Base-by-base conservation (phyloP, 768 basidiomycete genomes). In the Termitomyces titanicus region DNA sequence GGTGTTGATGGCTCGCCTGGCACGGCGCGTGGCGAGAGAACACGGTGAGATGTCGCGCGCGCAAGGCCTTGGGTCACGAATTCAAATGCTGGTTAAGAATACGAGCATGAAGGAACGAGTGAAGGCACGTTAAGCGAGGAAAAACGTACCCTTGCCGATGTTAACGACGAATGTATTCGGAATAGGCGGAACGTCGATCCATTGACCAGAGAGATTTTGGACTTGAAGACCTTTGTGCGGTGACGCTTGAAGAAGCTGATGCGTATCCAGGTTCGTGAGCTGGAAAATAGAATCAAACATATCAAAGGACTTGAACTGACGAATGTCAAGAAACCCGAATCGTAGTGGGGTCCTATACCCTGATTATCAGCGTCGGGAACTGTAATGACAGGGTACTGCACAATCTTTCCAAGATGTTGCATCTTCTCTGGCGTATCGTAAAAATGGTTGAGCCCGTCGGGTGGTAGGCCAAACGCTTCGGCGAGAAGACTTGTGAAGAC, bases 291-390 rank as follows among this genome's bases (percentile, higher is more conserved):
- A 2, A n/a, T n/a, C n/a, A n/a, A 0, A 8, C 29, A 42, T 3
- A 8, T 6, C 43, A 12, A 12, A 24, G 52, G 34, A 13, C 15
- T 13, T 10, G 15, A 1, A 70, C 81, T 45, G 55, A 91, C 90
- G 67, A 93, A 85, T 9, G 90, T 93, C 59, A 92, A 68, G 72
- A 92, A 92, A 0, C 89, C 87, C 0, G 85, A 85, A 54, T 92
- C 92, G 54, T 84, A 92, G 68, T 92, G 91, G 11, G 92, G 88
- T 0, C 91, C 92, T 9, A 93, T 90, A 13, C 92, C 91, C 67
- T 93, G 91, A 53, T 80, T 76, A 37, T 68, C 66, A 18, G 64
- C 59, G 46, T 74, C 66, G 43, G 61, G 66, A 13, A 79, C 78
- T 4, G 54, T 40, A 29, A 81, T 76, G 9, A 81, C 74, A 8